These are phyloP conservation scores for Chamaenerion angustifolium DNA, from an alignment of 345 rosid genomes.

Conservation along the genomic window DNA sequence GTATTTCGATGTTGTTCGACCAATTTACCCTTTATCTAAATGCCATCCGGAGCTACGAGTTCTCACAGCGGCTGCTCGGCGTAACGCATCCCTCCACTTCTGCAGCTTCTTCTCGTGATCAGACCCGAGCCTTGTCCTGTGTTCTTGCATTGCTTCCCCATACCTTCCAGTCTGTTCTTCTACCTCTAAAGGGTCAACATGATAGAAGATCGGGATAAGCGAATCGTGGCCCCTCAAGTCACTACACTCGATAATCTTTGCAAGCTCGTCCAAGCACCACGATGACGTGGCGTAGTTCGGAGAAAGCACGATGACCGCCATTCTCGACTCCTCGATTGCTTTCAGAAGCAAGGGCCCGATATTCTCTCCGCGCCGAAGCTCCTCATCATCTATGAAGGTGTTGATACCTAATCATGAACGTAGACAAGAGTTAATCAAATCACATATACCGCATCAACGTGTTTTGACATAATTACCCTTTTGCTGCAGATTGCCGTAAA, in stretches of 20 bases:
- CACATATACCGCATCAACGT: neutral
- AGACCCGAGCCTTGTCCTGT: neutral
- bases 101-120: constrained; percentile 1
- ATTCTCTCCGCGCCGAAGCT: constrained; percentile 2
- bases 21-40: constrained; percentile 4
- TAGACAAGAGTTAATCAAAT: neutral
- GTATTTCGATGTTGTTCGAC: too few species aligned
- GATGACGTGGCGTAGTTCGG: constrained; percentile 1
- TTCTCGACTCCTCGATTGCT: constrained; percentile 4
- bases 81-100: constrained; percentile 4
- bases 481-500: constrained; percentile 1
- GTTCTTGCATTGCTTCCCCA: neutral
- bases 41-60: constrained; percentile 4
- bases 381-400: constrained; percentile 5
- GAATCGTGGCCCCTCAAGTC: neutral
- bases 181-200: constrained; percentile 4
- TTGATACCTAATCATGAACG: neutral
- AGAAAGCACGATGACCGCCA: neutral
- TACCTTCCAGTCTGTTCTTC: neutral
- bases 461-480: neutral
- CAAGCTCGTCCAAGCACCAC: constrained; percentile 11
- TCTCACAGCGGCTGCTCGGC: neutral
- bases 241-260: constrained; percentile 1
- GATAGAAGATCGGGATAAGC: constrained; percentile 4
- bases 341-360: neutral